These are phyloP conservation scores for Blastobotrys buckinghamii DNA, from an alignment of 1,139 yeast genomes.

Conservation along the genomic window DNA sequence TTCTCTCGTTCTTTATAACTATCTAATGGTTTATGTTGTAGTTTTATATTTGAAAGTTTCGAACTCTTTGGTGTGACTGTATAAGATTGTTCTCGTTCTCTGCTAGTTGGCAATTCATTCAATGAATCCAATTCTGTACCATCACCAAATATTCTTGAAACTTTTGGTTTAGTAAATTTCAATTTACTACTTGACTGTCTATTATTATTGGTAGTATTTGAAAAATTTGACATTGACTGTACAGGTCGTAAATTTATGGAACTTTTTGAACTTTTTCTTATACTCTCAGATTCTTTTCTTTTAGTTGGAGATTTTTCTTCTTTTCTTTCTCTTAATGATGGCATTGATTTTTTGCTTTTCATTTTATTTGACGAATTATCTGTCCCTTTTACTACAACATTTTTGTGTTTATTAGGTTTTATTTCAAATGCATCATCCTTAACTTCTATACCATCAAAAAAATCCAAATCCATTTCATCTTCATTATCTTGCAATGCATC, in stretches of 20 bases:
- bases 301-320: constrained; percentile 4
- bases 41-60: constrained; percentile 4
- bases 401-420: constrained; percentile 16
- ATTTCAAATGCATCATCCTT: constrained; percentile 4
- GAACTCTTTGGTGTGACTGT: constrained; percentile 17
- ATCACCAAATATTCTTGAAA: constrained; percentile 27
- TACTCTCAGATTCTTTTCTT: neutral
- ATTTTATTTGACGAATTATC: neutral
- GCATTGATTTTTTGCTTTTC: constrained; percentile 16
- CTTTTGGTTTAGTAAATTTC: constrained; percentile 17
- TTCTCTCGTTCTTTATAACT: constrained; percentile 14
- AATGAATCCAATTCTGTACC: constrained; percentile 32
- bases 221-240: constrained; percentile 19
- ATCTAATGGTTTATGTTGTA: constrained; percentile 14
- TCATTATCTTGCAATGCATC: constrained; percentile 17
- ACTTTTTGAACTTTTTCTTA: neutral
- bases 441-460: constrained; percentile 15
- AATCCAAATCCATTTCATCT: constrained; percentile 21
- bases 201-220: constrained; percentile 1
- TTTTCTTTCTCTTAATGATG: constrained; percentile 9
- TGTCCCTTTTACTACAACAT: constrained; percentile 19
- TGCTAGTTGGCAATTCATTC: constrained; percentile 29
- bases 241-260: constrained; percentile 20
- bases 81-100: constrained; percentile 18
- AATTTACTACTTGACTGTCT: constrained; percentile 8